phyloP scores from a whole-genome alignment of 495 filamentous ascomycete genomes.

The Xylaria nigripes region DNA sequence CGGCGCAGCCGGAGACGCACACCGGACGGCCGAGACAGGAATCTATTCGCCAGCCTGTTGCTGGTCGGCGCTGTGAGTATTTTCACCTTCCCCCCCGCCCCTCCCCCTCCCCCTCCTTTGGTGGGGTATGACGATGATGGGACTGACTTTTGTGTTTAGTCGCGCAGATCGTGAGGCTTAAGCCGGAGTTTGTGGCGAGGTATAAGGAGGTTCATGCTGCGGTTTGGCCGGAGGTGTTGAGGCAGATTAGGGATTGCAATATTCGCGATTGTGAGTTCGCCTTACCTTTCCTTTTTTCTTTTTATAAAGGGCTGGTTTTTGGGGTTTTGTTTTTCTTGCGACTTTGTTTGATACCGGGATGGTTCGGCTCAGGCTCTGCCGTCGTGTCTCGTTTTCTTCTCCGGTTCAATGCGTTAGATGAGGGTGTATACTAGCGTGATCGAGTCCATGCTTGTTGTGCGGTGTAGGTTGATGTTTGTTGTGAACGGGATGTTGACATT shows the following conservation, averaged over 20 bases:
- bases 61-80: slow-evolving; percentile 20
- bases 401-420: no score
- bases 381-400: no score
- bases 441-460: no score
- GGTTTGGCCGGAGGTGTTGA: slow-evolving; percentile 67
- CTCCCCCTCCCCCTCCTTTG: no score
- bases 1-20: slow-evolving; percentile 13
- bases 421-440: no score
- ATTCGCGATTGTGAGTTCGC: slow-evolving; percentile 61
- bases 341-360: no score
- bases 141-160: slow-evolving; percentile 16
- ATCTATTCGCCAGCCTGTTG: slow-evolving; percentile 27
- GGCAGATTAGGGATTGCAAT: slow-evolving; percentile 63
- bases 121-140: no score
- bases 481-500: background rate
- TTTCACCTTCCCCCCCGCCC: background rate
- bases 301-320: no score
- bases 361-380: no score
- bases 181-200: slow-evolving; percentile 50
- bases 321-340: no score
- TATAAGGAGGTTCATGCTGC: slow-evolving; percentile 66
- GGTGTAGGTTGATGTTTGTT: no score
- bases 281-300: background rate
- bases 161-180: slow-evolving; percentile 63
- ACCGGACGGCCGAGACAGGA: slow-evolving; percentile 21